A percentile compares a stretch with the other conserved stretches of the same genome.
Conservation (phyloP, 768 basidiomycete species). For the Hortiboletus flavorubellus region DNA sequence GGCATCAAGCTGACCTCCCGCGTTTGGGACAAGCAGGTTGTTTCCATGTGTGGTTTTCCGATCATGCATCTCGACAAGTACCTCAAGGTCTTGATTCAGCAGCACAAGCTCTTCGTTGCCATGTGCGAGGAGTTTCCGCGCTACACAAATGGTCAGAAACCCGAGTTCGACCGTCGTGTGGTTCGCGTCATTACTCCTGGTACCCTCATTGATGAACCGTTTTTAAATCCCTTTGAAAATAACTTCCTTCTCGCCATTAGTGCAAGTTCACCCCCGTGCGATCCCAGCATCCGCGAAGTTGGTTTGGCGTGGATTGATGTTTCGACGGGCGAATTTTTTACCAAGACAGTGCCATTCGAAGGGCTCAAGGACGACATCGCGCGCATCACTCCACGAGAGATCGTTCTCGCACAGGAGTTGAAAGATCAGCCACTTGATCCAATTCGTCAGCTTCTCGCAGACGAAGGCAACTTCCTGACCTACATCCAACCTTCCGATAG, state of each 20-base stretch:
- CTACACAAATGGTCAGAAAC: conserved; percentile 46
- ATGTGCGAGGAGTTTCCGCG: conserved; percentile 89
- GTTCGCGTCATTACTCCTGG: conserved; percentile 89
- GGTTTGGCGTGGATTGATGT: conserved; percentile 94
- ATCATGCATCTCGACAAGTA: conserved; percentile 80
- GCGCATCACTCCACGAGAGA: conserved; percentile 77
- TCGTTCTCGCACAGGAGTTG: conserved; percentile 58
- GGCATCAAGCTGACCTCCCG: conserved; percentile 81
- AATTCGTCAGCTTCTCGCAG: conserved; percentile 45
- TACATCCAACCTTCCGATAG: conserved; percentile 31
- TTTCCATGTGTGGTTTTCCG: conserved; percentile 92
- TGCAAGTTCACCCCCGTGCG: conserved; percentile 9
- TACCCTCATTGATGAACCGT: conserved; percentile 89
- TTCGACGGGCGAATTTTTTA: conserved; percentile 91
- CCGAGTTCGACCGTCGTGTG: conserved; percentile 74
- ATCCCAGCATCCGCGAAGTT: conserved; percentile 21
- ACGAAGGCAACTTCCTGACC: conserved; percentile 56
- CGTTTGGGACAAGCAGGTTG: conserved; percentile 63
- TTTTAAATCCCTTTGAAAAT: conserved; percentile 81
- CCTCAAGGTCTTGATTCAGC: conserved; percentile 81
- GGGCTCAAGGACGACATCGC: conserved; percentile 76
- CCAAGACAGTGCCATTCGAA: conserved; percentile 53
- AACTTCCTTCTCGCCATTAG: conserved; percentile 81
- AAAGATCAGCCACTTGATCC: conserved; percentile 40
- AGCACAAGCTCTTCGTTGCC: conserved; percentile 82